Base-by-base conservation (phyloP, 257 asterid genomes). In the Orobanche coerulescens region DNA sequence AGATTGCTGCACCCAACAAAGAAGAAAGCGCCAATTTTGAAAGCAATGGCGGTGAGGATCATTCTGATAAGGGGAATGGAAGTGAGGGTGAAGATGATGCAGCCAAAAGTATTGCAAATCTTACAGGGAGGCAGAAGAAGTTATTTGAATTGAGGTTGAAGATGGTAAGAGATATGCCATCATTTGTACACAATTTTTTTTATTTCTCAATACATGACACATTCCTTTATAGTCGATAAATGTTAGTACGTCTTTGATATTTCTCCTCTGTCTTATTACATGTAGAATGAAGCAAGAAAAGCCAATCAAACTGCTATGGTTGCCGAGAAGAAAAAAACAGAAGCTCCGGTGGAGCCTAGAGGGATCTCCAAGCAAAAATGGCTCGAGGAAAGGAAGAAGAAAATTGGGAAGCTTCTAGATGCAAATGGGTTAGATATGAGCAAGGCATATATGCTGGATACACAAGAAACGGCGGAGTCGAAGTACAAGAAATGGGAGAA, bases 401-500 rank as follows among this genome's bases (percentile, higher is more conserved):
- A 83, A 77, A 86, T 89, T 20, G 97, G 99, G 3, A 86, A 78
- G 72, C 84, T 89, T 71, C 75, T 93, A 6, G 99, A 89, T 62
- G 84, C 97, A 58, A 93, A 93, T 76, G 97, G 97, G 20, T 71
- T 93, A 62, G 99, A 89, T 66, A 89, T 89, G 95, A 84, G 81
- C 74, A 81, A 86, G 75, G 85, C 97, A 22, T 89, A 81, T 71
- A 86, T 89, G 96, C 88, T 93, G 48, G 97, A 89, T 67, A 89
- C 97, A 1, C 83, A 84, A 69, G 98, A 86, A 66, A 73, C 76
- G 86, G 98, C 97, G 36, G 78, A 84, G 72, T 13, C 79, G 1
- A 93, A 93, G 78, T 93, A 93, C 76, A 84, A 93, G 81, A 93
- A 86, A 70, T 86, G 96, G 96, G 96, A 83, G 68, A 86, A 89